phyloP scores from a whole-genome alignment of 2,329 filamentous ascomycete genomes.

The Cladosporium sp. region DNA sequence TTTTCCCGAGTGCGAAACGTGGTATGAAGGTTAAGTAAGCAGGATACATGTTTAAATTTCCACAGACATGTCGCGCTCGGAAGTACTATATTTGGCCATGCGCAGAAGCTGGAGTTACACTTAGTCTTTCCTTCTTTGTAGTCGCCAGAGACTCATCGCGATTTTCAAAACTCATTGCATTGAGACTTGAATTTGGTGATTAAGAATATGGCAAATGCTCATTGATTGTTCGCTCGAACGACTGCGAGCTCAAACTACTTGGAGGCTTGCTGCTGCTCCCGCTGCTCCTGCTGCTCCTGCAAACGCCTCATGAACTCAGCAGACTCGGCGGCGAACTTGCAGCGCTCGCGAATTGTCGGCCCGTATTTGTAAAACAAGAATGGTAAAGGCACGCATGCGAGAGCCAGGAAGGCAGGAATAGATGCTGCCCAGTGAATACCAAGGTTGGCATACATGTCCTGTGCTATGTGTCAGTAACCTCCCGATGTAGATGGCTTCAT shows the following conservation, averaged over 20 bases:
- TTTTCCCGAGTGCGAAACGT: neutral
- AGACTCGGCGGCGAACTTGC: constrained; percentile 69
- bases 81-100: neutral
- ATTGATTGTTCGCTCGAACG: neutral
- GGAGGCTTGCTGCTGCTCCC: neutral
- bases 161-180: neutral
- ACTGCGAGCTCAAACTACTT: neutral
- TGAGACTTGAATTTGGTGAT: neutral
- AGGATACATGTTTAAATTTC: too few species aligned
- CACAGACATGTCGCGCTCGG: too few species aligned
- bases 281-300: constrained; percentile 37
- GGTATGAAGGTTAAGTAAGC: neutral
- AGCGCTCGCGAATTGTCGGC: constrained; percentile 60
- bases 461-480: neutral
- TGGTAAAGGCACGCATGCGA: constrained; percentile 73
- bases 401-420: constrained; percentile 71
- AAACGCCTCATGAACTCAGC: constrained; percentile 52
- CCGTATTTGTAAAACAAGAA: constrained; percentile 77
- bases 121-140: too few species aligned
- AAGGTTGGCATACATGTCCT: constrained; percentile 52
- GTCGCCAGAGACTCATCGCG: too few species aligned
- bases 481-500: neutral
- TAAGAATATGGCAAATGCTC: neutral
- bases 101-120: too few species aligned
- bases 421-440: constrained; percentile 76